Conservation (phyloP, 2,329 filamentous ascomycete genomes). For the Sporothrix protearum region DNA sequence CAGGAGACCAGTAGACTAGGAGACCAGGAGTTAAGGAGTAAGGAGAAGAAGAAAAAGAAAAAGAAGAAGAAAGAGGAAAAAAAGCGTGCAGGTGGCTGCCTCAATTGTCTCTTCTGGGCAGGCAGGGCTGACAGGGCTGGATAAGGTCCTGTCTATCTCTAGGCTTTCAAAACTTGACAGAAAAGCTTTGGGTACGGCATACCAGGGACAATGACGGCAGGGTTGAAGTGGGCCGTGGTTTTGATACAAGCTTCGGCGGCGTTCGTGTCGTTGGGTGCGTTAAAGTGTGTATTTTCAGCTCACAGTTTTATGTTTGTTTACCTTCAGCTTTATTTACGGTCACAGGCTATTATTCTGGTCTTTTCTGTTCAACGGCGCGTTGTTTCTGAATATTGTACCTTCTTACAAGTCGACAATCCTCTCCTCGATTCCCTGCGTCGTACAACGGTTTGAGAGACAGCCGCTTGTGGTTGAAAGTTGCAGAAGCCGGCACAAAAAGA, state of each 20-base stretch:
- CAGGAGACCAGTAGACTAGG: background rate
- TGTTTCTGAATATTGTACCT: no score
- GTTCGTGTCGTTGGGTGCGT: background rate
- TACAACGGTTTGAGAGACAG: background rate
- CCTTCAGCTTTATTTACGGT: background rate
- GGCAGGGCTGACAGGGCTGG: background rate
- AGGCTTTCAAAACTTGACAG: background rate
- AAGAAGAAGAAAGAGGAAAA: no score
- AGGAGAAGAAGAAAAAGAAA: no score
- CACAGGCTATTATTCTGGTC: no score
- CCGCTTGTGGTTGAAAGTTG: background rate
- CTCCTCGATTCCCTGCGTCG: slow-evolving; percentile 2
- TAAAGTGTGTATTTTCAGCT: no score
- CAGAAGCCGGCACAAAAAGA: background rate
- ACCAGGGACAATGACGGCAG: background rate
- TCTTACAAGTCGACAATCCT: no score
- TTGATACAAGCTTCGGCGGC: background rate
- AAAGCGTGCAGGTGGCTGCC: background rate
- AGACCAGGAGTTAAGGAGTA: no score
- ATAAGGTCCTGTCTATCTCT: background rate
- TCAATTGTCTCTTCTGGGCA: background rate
- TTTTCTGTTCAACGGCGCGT: no score
- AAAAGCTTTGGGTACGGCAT: background rate
- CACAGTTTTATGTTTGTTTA: background rate
- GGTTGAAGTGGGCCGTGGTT: background rate